These are phyloP conservation scores for Stygiomarasmius scandens DNA, from an alignment of 1,284 basidiomycete genomes.

Conservation along the genomic window DNA sequence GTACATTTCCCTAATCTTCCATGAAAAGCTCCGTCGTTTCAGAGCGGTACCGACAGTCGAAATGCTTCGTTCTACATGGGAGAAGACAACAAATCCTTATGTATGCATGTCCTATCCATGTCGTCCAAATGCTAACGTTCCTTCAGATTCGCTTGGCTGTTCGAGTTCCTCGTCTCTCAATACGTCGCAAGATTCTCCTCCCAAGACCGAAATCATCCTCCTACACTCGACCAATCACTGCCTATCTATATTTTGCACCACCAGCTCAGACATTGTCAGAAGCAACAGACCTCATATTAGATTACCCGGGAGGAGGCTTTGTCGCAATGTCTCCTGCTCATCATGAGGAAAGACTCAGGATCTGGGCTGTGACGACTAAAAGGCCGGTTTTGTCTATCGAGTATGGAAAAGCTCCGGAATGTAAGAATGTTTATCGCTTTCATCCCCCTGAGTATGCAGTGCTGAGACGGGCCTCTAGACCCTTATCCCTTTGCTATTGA, in stretches of 20 bases:
- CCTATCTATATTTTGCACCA: constrained; percentile 83
- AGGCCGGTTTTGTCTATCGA: constrained; percentile 87
- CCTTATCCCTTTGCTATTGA: constrained; percentile 96
- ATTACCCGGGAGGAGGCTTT: constrained; percentile 95
- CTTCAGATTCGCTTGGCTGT: constrained; percentile 71
- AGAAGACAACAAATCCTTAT: constrained; percentile 94
- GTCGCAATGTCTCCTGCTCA: constrained; percentile 94
- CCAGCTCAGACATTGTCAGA: constrained; percentile 68
- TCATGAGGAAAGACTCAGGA: constrained; percentile 91
- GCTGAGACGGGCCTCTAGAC: constrained; percentile 49
- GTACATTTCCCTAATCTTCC: too few species aligned
- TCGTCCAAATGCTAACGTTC: constrained; percentile 7
- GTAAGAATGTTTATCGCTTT: constrained; percentile 46
- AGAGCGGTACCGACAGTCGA: constrained; percentile 94
- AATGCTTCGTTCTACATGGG: constrained; percentile 94
- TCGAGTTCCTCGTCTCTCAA: constrained; percentile 56
- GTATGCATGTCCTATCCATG: constrained; percentile 43
- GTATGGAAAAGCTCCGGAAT: constrained; percentile 96
- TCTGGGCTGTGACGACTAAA: constrained; percentile 82
- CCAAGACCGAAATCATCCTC: constrained; percentile 78
- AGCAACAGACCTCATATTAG: constrained; percentile 82
- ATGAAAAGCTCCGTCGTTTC: constrained; percentile 80
- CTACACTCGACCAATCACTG: constrained; percentile 81
- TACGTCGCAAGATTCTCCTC: constrained; percentile 78
- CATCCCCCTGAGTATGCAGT: not conserved